phyloP scores from a whole-genome alignment of 345 rosid species.

The Eucalyptus pauciflora region DNA sequence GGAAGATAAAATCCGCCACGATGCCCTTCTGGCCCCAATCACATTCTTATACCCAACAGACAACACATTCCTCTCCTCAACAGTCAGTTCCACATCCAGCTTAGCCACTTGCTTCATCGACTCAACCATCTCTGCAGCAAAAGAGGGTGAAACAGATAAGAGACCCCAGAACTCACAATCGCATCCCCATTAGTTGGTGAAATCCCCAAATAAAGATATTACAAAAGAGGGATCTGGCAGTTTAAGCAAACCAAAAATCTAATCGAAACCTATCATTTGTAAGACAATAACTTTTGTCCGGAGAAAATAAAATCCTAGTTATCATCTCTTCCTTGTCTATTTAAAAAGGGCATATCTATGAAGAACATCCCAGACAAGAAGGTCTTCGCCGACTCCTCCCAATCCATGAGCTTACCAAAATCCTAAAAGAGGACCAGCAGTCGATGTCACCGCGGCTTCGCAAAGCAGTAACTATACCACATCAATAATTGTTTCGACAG shows the following conservation, averaged over 20 bases:
- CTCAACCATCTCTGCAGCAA: slow-evolving; percentile 69
- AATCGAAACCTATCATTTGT: not conserved
- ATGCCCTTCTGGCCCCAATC: slow-evolving; percentile 78
- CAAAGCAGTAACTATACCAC: not conserved
- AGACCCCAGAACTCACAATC: not conserved
- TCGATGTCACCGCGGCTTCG: not conserved
- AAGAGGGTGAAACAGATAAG: not conserved
- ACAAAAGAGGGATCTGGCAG: not conserved
- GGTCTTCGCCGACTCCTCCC: not conserved
- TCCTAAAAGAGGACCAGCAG: not conserved
- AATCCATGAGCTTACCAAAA: not conserved
- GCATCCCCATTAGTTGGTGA: not conserved
- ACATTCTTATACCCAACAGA: slow-evolving; percentile 90
- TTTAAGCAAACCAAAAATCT: not conserved
- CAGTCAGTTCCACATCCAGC: slow-evolving; percentile 59
- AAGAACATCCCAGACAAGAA: not conserved
- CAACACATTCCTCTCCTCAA: slow-evolving; percentile 77
- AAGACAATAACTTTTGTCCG: not conserved
- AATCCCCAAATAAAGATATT: not conserved
- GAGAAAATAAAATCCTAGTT: not conserved
- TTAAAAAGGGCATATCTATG: not conserved
- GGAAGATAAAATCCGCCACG: slow-evolving; percentile 64
- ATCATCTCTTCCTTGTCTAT: not conserved
- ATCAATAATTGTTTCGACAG: not conserved
- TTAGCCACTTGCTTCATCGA: slow-evolving; percentile 73